Percentiles rank a stretch among this genome's conserved stretches.
phyloP scores from a whole-genome alignment of 306 rosid genomes.

The Boehmeria nivea region DNA sequence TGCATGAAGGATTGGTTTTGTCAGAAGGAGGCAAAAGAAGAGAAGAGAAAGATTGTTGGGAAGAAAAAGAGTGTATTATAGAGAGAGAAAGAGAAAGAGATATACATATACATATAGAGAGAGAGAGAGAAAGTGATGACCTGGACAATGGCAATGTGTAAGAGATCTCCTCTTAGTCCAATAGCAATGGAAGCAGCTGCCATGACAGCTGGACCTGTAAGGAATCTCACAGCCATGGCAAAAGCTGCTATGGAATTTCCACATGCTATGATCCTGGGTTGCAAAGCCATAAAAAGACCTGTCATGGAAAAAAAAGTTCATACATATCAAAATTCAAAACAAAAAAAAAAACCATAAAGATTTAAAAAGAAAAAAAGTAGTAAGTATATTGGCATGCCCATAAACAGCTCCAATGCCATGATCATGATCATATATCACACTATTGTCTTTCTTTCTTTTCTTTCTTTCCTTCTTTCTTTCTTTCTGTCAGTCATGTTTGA shows the following conservation, averaged over 20 bases:
- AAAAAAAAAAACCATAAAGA: no score
- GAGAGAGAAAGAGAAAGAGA: background rate
- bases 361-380: background rate
- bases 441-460: conserved; percentile 2
- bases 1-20: conserved; percentile 33
- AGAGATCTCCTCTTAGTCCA: conserved; percentile 78
- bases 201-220: conserved; percentile 97
- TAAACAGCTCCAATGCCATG: conserved; percentile 20
- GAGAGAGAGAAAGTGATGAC: conserved; percentile 24
- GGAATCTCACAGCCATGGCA: conserved; percentile 96
- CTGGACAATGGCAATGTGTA: conserved; percentile 94
- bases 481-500: conserved; percentile 38
- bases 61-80: no score
- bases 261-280: conserved; percentile 98
- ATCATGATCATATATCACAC: no score
- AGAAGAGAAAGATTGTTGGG: background rate
- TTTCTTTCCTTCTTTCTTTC: background rate
- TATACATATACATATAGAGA: no score
- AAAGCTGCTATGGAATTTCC: conserved; percentile 85
- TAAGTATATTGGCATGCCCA: conserved; percentile 29
- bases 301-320: conserved; percentile 21
- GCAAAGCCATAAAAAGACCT: conserved; percentile 99
- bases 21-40: conserved; percentile 35
- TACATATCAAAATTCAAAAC: background rate
- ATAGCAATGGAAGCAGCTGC: conserved; percentile 95